Evolutionary conservation across 345 rosid species (phyloP).

Genomic region (Alliaria petiolata): DNA sequence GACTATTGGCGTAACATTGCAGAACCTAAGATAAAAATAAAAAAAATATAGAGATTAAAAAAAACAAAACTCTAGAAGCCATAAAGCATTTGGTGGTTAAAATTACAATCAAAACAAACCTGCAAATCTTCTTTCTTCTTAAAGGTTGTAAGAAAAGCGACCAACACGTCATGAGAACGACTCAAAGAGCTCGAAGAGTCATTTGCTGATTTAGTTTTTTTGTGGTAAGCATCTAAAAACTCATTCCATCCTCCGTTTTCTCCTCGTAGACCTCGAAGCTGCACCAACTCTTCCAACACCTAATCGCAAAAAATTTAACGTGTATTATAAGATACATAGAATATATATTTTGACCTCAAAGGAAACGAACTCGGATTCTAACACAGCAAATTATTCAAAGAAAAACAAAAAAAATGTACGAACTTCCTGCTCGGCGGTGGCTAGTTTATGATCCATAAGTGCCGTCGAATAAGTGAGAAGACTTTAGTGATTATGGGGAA

Average conservation of each 20-base stretch:
- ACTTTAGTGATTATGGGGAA: no score
- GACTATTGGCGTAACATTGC: constrained; percentile 35
- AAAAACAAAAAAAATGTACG: not conserved
- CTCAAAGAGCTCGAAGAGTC: constrained; percentile 55
- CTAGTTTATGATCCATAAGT: not conserved
- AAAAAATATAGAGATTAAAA: not conserved
- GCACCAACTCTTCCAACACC: constrained; percentile 62
- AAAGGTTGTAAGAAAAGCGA: constrained; percentile 53
- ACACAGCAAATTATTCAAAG: no score
- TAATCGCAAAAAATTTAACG: not conserved
- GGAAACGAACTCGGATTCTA: not conserved
- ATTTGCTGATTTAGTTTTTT: constrained; percentile 37
- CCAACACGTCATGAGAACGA: constrained; percentile 40
- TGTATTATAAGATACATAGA: not conserved
- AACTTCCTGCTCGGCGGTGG: not conserved
- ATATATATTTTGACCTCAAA: not conserved
- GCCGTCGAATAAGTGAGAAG: not conserved
- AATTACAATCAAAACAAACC: no score
- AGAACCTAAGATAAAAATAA: constrained; percentile 30
- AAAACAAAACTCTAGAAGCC: no score
- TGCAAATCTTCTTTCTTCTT: no score
- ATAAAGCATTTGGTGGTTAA: no score
- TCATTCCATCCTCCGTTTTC: constrained; percentile 57
- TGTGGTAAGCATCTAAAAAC: constrained; percentile 43
- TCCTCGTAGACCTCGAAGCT: constrained; percentile 45